Percentiles rank a stretch among this genome's conserved stretches.
phyloP scores from a whole-genome alignment of 208 protist genomes.

The Acanthamoeba lenticulata region DNA sequence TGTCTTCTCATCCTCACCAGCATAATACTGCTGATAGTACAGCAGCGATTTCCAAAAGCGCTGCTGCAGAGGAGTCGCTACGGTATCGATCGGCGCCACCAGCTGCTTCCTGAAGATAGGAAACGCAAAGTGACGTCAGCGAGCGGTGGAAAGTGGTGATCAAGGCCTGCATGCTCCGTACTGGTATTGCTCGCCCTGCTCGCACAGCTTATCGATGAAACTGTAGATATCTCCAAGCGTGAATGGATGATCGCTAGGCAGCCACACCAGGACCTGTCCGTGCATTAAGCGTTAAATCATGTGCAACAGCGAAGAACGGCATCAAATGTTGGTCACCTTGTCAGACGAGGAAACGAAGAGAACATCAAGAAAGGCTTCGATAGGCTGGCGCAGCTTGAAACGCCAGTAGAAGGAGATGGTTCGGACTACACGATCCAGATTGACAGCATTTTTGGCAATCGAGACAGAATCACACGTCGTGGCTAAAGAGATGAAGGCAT shows the following conservation, averaged over 20 bases:
- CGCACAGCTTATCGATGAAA: neutral
- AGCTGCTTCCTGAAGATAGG: constrained; percentile 8
- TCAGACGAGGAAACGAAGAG: neutral
- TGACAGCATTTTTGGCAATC: neutral
- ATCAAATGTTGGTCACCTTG: too few species aligned
- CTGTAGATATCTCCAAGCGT: neutral
- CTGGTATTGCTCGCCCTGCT: neutral
- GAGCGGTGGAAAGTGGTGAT: neutral
- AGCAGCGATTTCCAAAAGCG: constrained; percentile 23
- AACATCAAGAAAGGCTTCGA: neutral
- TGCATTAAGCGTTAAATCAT: neutral
- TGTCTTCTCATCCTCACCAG: neutral
- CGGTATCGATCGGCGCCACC: neutral
- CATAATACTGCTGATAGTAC: neutral
- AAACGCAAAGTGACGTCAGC: too few species aligned
- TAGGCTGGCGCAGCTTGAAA: neutral
- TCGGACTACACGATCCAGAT: neutral
- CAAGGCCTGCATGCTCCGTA: neutral
- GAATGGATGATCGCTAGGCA: neutral
- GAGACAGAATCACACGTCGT: neutral
- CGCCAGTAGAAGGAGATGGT: constrained; percentile 1
- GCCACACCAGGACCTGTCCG: neutral
- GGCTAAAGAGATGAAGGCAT: neutral
- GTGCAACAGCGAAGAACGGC: neutral
- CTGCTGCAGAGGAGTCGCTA: neutral